These are phyloP conservation scores for Ophiosphaerella herpotricha DNA, from an alignment of 2,329 filamentous ascomycete species.

Conservation along the genomic window DNA sequence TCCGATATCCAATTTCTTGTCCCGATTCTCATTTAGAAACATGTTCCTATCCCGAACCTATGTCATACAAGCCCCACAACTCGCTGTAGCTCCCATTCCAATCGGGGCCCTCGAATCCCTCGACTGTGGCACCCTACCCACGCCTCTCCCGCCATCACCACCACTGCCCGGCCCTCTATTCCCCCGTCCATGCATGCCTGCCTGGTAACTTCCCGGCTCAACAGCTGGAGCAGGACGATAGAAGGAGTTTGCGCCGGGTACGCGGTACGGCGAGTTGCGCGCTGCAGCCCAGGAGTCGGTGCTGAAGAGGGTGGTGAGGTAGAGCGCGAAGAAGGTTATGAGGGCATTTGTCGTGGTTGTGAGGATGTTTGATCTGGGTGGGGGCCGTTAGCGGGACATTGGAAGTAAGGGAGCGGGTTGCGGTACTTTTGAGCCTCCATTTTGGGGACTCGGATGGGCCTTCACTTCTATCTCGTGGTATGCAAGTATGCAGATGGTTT, in stretches of 20 bases:
- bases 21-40: background rate
- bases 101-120: conserved; percentile 35
- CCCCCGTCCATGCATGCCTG: conserved; percentile 34
- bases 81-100: conserved; percentile 28
- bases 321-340: conserved; percentile 44
- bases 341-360: conserved; percentile 21
- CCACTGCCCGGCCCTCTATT: conserved; percentile 22
- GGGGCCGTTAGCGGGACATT: conserved; percentile 3
- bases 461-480: background rate
- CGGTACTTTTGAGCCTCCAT: conserved; percentile 10
- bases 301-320: conserved; percentile 47
- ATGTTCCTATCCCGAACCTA: conserved; percentile 1
- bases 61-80: conserved; percentile 38
- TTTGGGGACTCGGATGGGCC: background rate
- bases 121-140: conserved; percentile 25
- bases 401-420: background rate
- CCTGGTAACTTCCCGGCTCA: conserved; percentile 36
- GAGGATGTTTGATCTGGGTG: conserved; percentile 2
- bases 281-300: conserved; percentile 44
- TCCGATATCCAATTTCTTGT: too few relatives aligned
- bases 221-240: conserved; percentile 27
- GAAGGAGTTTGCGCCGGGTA: conserved; percentile 23
- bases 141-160: conserved; percentile 14
- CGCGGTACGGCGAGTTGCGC: conserved; percentile 37
- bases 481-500: background rate